Evolutionary conservation across 169 alveolate species (phyloP).

Genomic region (Cystoisospora suis): DNA sequence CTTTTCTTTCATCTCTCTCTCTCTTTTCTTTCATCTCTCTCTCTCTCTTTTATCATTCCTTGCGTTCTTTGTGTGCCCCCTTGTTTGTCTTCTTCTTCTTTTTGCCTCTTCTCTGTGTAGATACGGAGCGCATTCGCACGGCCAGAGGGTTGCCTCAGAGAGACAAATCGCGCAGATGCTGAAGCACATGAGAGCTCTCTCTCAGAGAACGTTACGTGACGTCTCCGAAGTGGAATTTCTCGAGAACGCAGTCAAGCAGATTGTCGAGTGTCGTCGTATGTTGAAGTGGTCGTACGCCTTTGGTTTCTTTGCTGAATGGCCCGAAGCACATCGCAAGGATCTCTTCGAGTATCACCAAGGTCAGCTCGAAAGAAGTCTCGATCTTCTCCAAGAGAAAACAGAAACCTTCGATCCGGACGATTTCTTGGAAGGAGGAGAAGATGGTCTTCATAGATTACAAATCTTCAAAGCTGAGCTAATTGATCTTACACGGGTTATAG

Average conservation of each 20-base stretch:
- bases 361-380: conserved; percentile 61
- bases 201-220: conserved; percentile 33
- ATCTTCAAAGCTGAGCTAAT: conserved; percentile 50
- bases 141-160: conserved; percentile 59
- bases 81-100: neutral
- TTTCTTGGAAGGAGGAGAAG: neutral
- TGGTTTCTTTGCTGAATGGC: conserved; percentile 49
- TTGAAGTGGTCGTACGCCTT: conserved; percentile 69
- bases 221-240: conserved; percentile 62
- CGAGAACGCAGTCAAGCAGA: conserved; percentile 60
- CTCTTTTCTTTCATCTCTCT: neutral
- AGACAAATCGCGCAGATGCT: conserved; percentile 48
- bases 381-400: conserved; percentile 54
- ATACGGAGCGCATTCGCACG: conserved; percentile 60
- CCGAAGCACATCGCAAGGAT: conserved; percentile 30
- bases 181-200: conserved; percentile 37
- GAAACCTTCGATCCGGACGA: conserved; percentile 54
- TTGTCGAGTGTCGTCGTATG: conserved; percentile 63
- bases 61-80: neutral
- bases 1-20: neutral
- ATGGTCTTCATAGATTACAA: neutral
- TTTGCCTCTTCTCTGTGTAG: neutral
- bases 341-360: conserved; percentile 69
- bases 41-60: neutral
- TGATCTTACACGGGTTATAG: conserved; percentile 56